phyloP scores from a whole-genome alignment of 176 grass and related monocot genomes.

The Melocanna baccifera region DNA sequence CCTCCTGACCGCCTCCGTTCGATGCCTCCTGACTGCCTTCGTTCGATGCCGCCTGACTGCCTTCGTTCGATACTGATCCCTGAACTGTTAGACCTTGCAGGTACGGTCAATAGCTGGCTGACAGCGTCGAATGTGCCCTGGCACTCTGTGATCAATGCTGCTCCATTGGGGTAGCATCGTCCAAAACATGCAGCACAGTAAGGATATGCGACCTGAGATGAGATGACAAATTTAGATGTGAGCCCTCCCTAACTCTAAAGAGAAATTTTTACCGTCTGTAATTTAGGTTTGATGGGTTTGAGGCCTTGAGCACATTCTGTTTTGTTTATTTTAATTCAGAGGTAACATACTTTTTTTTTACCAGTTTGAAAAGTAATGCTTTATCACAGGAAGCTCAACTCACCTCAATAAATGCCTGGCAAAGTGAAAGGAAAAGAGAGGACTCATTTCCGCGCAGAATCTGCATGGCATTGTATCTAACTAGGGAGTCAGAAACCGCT shows the following conservation, averaged over 20 bases:
- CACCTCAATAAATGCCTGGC: slow-evolving; percentile 90
- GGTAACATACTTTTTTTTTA: not conserved
- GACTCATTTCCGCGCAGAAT: slow-evolving; percentile 92
- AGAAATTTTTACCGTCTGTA: not conserved
- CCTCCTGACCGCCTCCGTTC: slow-evolving; percentile 27
- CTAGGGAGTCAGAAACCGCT: slow-evolving; percentile 82
- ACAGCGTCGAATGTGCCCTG: slow-evolving; percentile 56
- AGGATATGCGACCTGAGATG: slow-evolving; percentile 69
- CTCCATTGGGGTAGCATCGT: slow-evolving; percentile 87
- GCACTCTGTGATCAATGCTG: slow-evolving; percentile 64
- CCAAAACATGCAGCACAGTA: slow-evolving; percentile 81
- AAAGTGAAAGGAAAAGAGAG: slow-evolving; percentile 80
- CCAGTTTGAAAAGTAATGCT: not conserved
- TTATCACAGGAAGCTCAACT: slow-evolving; percentile 12
- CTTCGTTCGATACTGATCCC: slow-evolving; percentile 22
- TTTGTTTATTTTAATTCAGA: not conserved
- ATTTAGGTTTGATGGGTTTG: not conserved
- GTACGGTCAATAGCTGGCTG: slow-evolving; percentile 62
- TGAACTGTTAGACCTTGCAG: slow-evolving; percentile 41
- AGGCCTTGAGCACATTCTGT: not conserved
- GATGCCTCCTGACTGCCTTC: not conserved
- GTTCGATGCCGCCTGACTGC: slow-evolving; percentile 1
- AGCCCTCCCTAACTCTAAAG: not conserved
- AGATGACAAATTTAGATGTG: not conserved
- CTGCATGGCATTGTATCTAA: slow-evolving; percentile 94